A percentile compares a stretch with the other conserved stretches of the same genome.
Conservation (phyloP, 2,329 filamentous ascomycete genomes). For the Aspergillus jensenii region DNA sequence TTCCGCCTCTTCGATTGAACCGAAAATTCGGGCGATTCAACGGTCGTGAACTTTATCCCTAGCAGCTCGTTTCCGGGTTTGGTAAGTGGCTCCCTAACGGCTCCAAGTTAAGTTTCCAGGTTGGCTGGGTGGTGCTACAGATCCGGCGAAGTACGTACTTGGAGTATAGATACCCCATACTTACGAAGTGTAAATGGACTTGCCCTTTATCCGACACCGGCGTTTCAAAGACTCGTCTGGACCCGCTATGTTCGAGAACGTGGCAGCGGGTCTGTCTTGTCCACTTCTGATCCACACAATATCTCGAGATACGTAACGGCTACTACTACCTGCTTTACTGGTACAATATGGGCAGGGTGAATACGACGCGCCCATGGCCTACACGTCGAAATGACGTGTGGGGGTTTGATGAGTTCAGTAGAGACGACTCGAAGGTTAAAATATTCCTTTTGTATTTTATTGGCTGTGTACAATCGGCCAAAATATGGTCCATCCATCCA, state of each 20-base stretch:
- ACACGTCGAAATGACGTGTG: neutral
- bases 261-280: conserved; percentile 2
- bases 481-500: neutral
- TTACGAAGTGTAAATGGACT: neutral
- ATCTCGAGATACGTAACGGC: neutral
- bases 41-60: no score
- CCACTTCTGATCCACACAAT: neutral
- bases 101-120: no score
- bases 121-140: no score
- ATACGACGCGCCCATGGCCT: neutral
- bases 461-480: neutral
- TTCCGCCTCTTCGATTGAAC: neutral
- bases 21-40: neutral
- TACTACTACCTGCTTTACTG: neutral
- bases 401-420: neutral
- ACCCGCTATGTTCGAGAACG: conserved; percentile 10
- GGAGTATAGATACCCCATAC: no score
- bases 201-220: neutral
- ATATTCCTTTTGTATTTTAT: neutral
- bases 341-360: neutral
- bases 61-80: neutral
- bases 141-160: no score
- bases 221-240: neutral
- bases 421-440: neutral
- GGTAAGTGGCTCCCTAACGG: neutral